Evolutionary conservation across 805 yeast species (phyloP), one percentile per base, ranked within the genome.

Genomic region (Wickerhamiella sergipiensis): DNA sequence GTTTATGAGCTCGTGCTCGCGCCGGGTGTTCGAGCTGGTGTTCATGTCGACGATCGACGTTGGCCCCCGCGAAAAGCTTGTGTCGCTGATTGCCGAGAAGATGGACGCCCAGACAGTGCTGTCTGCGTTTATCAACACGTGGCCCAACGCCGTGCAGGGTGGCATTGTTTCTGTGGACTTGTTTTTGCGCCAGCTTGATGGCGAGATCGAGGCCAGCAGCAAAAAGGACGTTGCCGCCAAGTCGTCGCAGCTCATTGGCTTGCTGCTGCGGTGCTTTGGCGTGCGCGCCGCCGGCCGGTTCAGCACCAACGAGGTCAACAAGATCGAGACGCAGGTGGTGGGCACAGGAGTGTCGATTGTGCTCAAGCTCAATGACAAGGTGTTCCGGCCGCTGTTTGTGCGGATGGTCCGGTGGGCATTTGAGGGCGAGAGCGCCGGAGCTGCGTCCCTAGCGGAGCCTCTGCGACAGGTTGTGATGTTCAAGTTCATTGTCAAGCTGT

Each of bases 311-410:
- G 81, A 95, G 12, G 71, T 85, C 56, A 80, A 83, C 64, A 76
- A 95, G 58, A 78, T 90, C 55, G 97, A 90, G 64, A 74, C 87
- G 18, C 75, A 83, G 10, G 78, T 83, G 62, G 83, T 84, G 59
- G 71, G 76, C 39, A 78, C 88, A 63, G 89, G 85, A 19, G 78
- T 90, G 56, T 71, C 72, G 22, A 81, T 80, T 58, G 94, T 90
- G 18, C 75, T 92, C 81, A 89, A 90, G 67, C 76, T 92, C 68
- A 92, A 92, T 64, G 98, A 92, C 65, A 87, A 86, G 69, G 78
- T 81, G 21, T 92, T 92, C 75, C 79, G 97, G 63, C 98, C 98
- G 18, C 71, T 86, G 62, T 92, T 92, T 68, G 90, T 89, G 6
- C 72, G 81, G 23, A 71, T 87, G 59, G 88, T 84, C 12, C 79